Evolutionary conservation across 2,329 filamentous ascomycete genomes (phyloP), one percentile per base, ranked within the genome.

Genomic region (Aspergillus cejpii): DNA sequence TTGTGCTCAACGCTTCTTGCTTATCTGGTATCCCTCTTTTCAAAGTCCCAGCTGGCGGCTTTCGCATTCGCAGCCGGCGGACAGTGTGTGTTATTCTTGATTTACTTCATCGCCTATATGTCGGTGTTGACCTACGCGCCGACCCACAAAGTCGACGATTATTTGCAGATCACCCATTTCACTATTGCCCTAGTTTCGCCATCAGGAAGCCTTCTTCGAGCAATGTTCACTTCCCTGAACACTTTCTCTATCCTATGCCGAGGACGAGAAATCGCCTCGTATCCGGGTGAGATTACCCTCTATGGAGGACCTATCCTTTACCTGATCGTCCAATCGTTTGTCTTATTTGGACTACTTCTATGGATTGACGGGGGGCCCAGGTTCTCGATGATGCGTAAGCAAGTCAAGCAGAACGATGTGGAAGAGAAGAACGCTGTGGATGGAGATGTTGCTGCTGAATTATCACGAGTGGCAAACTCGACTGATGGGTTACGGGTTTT

Each of bases 231-330:
- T 3, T 75, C 83, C 0, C 74, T 94, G 40, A 96, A 96, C 60
- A 73, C 90, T 2, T 95, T 96, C 65, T 89, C 85, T 1, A 76
- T 87, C 0, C 77, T 87, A 2, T 96, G 90, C 61, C 60, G 68
- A 28, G 75, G 79, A 24, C 81, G 77, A 20, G 71, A 78, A 15
- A 67, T 89, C 15, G 79, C 82, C 1, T 70, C 74, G 1, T 83
- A 87, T 52, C 86, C 89, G 0, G 84, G 80, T 5, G 79, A 76
- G 3, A 79, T 95, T 24, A 74, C 76, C 0, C 77, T 84, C 21
- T 96, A 89, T 56, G 90, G 90, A 23, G 87, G 86, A 0, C 87
- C 88, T 0, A 91, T 95, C 27, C 65, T 92, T 0, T 95, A 94
- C 62, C 77, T 95, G 1, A 76, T 87, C 39, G 38, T 89, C 0